Evolutionary conservation across 148 eudicot species (phyloP).

Genomic region (Rhododendron kiyosumense): DNA sequence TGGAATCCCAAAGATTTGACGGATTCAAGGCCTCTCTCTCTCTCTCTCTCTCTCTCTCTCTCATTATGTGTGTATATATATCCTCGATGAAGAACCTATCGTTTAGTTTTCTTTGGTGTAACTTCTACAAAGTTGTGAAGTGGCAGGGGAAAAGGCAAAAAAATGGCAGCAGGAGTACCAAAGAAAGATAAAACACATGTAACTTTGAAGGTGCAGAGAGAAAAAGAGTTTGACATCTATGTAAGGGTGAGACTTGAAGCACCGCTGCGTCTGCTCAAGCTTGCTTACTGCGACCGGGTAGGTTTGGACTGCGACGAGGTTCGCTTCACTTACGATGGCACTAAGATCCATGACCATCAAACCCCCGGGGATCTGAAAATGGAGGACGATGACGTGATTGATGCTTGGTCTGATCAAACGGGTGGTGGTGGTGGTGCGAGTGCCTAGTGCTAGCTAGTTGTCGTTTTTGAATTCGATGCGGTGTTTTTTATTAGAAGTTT

Average conservation of each 20-base stretch:
- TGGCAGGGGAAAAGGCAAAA: too few species aligned
- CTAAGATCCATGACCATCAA: not conserved
- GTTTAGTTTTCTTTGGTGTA: not conserved
- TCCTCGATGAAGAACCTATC: not conserved
- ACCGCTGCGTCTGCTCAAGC: not conserved
- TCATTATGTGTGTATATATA: too few species aligned
- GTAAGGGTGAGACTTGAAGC: not conserved
- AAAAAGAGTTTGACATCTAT: not conserved
- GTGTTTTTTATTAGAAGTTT: too few species aligned
- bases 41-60: not conserved
- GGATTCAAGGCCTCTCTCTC: not conserved
- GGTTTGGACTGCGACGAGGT: not conserved
- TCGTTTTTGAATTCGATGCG: too few species aligned
- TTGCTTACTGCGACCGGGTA: not conserved
- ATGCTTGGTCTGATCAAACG: not conserved
- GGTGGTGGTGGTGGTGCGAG: too few species aligned
- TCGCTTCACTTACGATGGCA: constrained; percentile 1
- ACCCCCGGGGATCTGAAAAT: not conserved
- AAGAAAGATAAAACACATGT: not conserved
- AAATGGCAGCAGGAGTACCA: not conserved
- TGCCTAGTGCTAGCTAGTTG: too few species aligned
- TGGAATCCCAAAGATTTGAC: not conserved
- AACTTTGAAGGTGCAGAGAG: constrained; percentile 1
- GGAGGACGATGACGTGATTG: not conserved
- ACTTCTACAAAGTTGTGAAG: not conserved